Evolutionary conservation across 2,329 filamentous ascomycete species (phyloP).

Genomic region (Cytospora chrysosperma): DNA sequence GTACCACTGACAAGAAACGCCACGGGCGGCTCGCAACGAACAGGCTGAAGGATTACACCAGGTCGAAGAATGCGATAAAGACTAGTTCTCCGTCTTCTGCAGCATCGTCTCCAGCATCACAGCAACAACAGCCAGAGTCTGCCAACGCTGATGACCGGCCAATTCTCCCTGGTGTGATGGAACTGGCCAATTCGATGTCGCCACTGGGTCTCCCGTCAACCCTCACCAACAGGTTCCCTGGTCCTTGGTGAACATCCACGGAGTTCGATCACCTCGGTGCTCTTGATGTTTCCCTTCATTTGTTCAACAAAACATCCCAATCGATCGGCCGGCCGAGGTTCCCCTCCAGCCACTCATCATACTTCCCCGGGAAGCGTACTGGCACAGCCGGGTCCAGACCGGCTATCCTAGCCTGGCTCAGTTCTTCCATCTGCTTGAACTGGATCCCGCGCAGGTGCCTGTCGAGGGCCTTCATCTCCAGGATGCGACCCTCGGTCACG

Average conservation of each 20-base stretch:
- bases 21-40: constrained; percentile 42
- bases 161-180: constrained; percentile 19
- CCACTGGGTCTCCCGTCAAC: constrained; percentile 20
- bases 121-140: neutral
- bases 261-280: neutral
- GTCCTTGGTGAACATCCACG: constrained; percentile 3
- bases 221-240: constrained; percentile 11
- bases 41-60: constrained; percentile 44
- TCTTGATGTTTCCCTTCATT: neutral
- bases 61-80: constrained; percentile 35
- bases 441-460: constrained; percentile 9
- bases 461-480: constrained; percentile 25
- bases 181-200: constrained; percentile 22
- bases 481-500: constrained; percentile 45
- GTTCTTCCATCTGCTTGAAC: constrained; percentile 18
- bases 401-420: constrained; percentile 1
- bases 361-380: constrained; percentile 20
- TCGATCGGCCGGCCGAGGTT: constrained; percentile 20
- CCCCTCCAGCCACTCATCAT: constrained; percentile 20
- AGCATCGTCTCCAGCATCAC: neutral
- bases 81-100: neutral
- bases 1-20: constrained; percentile 43
- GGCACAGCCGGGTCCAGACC: constrained; percentile 17
- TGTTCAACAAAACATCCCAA: constrained; percentile 19
- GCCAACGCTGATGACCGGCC: neutral